Conservation (phyloP, 2,329 filamentous ascomycete species). For the Alternaria arbusti region DNA sequence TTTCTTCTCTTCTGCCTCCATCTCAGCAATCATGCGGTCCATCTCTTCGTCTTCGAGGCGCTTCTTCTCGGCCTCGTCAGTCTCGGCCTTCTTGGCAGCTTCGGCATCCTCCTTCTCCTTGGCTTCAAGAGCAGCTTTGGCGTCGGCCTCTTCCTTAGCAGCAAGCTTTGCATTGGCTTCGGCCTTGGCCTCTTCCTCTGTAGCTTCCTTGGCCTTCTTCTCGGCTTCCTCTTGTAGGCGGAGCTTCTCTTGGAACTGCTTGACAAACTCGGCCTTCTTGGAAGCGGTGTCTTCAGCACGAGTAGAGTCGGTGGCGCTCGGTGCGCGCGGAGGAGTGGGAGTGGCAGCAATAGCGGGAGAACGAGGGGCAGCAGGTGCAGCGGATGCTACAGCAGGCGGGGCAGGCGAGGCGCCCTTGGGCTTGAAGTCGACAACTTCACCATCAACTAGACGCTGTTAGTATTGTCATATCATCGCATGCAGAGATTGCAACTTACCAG, state of each 20-base stretch:
- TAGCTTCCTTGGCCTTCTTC: constrained; percentile 57
- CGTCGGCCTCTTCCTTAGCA: constrained; percentile 51
- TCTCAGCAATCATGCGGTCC: constrained; percentile 70
- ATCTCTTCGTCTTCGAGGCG: constrained; percentile 53
- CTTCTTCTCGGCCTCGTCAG: constrained; percentile 44
- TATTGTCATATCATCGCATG: not conserved
- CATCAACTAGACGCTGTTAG: constrained; percentile 76
- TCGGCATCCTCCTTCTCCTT: constrained; percentile 42
- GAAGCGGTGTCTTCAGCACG: constrained; percentile 70
- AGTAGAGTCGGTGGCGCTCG: constrained; percentile 66
- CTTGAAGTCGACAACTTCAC: constrained; percentile 73
- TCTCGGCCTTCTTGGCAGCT: constrained; percentile 52
- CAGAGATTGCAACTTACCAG: constrained; percentile 41
- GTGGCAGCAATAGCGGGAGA: constrained; percentile 75
- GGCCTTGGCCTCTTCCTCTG: constrained; percentile 50
- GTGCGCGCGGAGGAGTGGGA: constrained; percentile 67
- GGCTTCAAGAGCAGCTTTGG: constrained; percentile 39
- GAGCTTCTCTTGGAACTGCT: constrained; percentile 68
- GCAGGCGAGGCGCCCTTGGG: constrained; percentile 50
- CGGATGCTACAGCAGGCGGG: constrained; percentile 43
- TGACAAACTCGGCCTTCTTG: constrained; percentile 67
- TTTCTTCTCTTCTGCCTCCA: constrained; percentile 53
- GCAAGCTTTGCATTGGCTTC: constrained; percentile 61
- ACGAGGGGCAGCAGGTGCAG: constrained; percentile 59
- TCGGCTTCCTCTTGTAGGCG: constrained; percentile 64